A percentile compares a stretch with the other conserved stretches of the same genome.
Conservation (phyloP, 2,329 filamentous ascomycete genomes). For the Cordyceps pruinosa region DNA sequence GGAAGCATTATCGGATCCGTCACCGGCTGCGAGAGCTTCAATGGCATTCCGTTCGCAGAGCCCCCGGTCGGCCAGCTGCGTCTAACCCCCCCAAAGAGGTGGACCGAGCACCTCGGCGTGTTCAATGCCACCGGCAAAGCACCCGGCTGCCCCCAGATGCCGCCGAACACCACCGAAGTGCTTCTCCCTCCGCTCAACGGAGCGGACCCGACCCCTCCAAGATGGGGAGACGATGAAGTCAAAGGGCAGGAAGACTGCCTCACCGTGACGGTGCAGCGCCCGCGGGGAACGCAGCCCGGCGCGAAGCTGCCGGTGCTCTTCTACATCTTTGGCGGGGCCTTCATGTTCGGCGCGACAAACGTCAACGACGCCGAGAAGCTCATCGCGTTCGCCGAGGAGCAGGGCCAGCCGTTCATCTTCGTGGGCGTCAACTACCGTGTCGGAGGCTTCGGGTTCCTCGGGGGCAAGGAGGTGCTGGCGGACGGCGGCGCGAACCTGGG, state of each 20-base stretch:
- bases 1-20: neutral
- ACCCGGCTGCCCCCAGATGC: constrained; percentile 53
- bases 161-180: neutral
- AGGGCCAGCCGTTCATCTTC: constrained; percentile 52
- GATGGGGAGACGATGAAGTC: constrained; percentile 11
- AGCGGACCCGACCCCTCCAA: neutral
- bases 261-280: constrained; percentile 40
- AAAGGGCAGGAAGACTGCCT: constrained; percentile 46
- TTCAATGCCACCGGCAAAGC: constrained; percentile 41
- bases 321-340: constrained; percentile 52
- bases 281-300: constrained; percentile 32
- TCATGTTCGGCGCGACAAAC: constrained; percentile 27
- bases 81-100: constrained; percentile 50
- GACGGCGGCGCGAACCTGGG: constrained; percentile 54
- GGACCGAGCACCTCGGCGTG: constrained; percentile 26
- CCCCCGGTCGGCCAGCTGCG: constrained; percentile 51
- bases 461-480: constrained; percentile 46
- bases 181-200: neutral
- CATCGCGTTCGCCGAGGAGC: constrained; percentile 27
- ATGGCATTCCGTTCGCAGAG: constrained; percentile 57
- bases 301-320: constrained; percentile 48
- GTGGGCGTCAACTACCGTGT: constrained; percentile 60
- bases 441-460: constrained; percentile 55
- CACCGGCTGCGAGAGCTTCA: constrained; percentile 33
- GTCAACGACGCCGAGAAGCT: constrained; percentile 32